Base-by-base conservation (phyloP, 371 early-diverging fungal genomes). In the Fennellomyces sp. region DNA sequence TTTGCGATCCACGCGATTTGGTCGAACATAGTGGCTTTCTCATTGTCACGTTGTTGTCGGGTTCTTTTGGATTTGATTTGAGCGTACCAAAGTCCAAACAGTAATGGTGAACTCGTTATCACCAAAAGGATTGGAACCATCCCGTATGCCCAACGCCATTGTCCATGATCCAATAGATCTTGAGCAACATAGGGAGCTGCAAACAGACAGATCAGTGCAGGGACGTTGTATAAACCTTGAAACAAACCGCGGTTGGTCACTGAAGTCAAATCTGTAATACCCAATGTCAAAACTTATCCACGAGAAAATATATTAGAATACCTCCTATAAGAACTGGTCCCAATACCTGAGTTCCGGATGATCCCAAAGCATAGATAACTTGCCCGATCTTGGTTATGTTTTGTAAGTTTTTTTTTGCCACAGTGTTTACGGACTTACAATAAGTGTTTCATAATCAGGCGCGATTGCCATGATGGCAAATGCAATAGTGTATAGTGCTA, bases 321-420 rank as follows among this genome's bases (percentile, higher is more conserved):
- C 74, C 74, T 52, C 68, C 74, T 59, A 74, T 70, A 6, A 70
- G 53, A 42, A 74, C 66, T 36, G 65, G 74, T 13, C 71, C 74
- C 17, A 74, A 53, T 29, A 74, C 61, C 10, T 57, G 26, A 17
- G 56, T 65, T 41, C 74, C 74, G 26, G 70, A 48, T 10, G 58
- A 58, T 15, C 74, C 74, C 35, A 74, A 61, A 28, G 74, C 68
- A 42, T 74, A 70, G 6, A 74, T 61, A 27, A 69, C 65, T 62
- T 73, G 73, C 4, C 64, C 73, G 30, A 65, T 66, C 73, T 54
- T 26, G 8, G 38, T 30, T 27, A 26, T 27, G 51, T 7, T 26
- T 21, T n/a, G 15, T 27, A 27, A 25, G 7, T 6, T 28, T 3
- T n/a, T 21, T 23, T 6, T 26, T 27, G 42, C 21, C 29, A 38